Evolutionary conservation across 306 rosid genomes (phyloP), one percentile per base, ranked within the genome.

Genomic region (Bauhinia variegata): DNA sequence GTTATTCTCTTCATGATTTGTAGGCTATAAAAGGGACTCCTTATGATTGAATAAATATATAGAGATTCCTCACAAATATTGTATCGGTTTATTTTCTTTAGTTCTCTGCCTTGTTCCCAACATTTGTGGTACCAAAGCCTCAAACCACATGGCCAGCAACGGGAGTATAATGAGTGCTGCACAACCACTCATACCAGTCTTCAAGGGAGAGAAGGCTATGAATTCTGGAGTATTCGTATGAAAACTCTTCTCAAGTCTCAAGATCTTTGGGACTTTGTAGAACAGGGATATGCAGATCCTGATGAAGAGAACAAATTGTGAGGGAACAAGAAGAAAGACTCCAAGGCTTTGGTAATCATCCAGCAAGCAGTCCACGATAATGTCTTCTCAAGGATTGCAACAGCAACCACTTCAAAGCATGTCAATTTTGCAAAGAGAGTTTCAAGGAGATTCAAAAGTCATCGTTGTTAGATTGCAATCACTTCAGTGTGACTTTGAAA

Each of bases 151-250:
- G 38, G 38, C 38, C 4, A 4, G 5, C 38, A 34, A 34, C 38
- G 38, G 7, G 4, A 51, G 10, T 15, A 15, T 1, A 2, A 7
- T 51, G 31, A 51, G 8, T 51, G 30, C 4, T 4, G 8, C 31
- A 2, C 31, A 51, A 16, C 56, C 56, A 2, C 31, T 15, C 1
- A 51, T 18, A 4, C 61, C n/a, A n/a, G n/a, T n/a, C n/a, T n/a
- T n/a, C n/a, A n/a, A n/a, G n/a, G n/a, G n/a, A n/a, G n/a, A n/a
- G n/a, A n/a, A 7, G 32, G 41, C 12, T 53, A 51, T 15, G 76
- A 60, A 1, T 50, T 46, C 4, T 60, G 47, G 66, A 42, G 32
- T 31, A 30, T 71, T n/a, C 36, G 32, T 5, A 37, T 71, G 76
- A 60, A 38, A 19, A 62, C 55, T 4, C 32, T 49, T 4, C 38